Evolutionary conservation across 164 flowering plant species (phyloP).

Genomic region (Tetrastigma voinierianum): DNA sequence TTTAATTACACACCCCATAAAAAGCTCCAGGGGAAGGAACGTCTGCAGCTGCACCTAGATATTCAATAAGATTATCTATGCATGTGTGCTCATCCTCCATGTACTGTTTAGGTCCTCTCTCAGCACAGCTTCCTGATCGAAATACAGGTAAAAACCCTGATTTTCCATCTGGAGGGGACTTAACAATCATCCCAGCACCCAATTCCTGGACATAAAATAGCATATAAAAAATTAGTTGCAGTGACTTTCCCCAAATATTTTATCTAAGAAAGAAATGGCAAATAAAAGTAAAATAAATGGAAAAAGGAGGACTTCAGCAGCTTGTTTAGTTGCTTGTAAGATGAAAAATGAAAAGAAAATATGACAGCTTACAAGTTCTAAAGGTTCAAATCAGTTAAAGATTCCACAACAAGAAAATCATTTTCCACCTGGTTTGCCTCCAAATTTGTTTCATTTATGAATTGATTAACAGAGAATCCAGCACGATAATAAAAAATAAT

Average conservation of each 20-base stretch:
- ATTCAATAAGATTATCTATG: slow-evolving; percentile 64
- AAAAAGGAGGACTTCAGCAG: neutral
- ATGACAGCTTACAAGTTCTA: neutral
- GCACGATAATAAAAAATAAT: too few species aligned
- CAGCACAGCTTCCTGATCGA: slow-evolving; percentile 90
- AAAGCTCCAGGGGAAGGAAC: slow-evolving; percentile 82
- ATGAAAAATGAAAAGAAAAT: neutral
- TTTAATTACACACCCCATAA: slow-evolving; percentile 71
- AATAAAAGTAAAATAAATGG: neutral
- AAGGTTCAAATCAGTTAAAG: neutral
- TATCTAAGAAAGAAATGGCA: neutral
- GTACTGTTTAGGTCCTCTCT: slow-evolving; percentile 75
- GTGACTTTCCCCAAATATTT: neutral
- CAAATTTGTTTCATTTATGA: too few species aligned
- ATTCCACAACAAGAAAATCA: neutral
- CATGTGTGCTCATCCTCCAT: slow-evolving; percentile 95
- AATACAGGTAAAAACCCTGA: slow-evolving; percentile 57
- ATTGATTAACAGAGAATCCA: too few species aligned
- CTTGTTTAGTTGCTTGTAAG: neutral
- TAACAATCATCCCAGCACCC: slow-evolving; percentile 33
- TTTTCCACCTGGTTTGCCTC: neutral
- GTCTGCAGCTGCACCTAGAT: slow-evolving; percentile 45
- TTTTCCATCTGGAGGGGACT: slow-evolving; percentile 44
- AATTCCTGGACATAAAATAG: slow-evolving; percentile 38
- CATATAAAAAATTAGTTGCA: slow-evolving; percentile 9